These are phyloP conservation scores for Cylindrotheca closterium DNA, from an alignment of 108 stramenopile genomes.

Conservation along the genomic window DNA sequence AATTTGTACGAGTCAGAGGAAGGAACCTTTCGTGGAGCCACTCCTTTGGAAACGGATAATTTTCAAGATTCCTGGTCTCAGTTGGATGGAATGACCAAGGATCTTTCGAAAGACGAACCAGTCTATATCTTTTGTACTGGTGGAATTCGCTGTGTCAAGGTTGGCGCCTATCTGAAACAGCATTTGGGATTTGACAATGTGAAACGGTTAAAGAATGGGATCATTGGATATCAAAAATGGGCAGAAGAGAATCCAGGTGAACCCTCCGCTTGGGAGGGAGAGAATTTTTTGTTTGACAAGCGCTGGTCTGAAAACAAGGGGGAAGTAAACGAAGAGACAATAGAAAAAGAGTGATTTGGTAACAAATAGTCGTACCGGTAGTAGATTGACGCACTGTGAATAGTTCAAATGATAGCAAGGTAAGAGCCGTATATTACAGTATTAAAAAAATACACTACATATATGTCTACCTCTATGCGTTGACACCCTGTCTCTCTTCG, in stretches of 20 bases:
- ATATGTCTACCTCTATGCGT: no score
- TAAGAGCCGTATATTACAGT: no score
- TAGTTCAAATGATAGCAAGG: no score
- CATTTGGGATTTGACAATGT: constrained; percentile 73
- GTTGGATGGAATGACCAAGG: constrained; percentile 44
- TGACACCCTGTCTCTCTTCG: not conserved
- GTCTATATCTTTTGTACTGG: constrained; percentile 85
- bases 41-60: constrained; percentile 60
- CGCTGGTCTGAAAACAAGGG: constrained; percentile 26
- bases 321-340: not conserved
- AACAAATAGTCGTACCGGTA: no score
- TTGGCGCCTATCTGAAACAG: constrained; percentile 71
- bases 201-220: constrained; percentile 69
- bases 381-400: no score
- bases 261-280: constrained; percentile 39
- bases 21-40: constrained; percentile 60
- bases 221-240: constrained; percentile 66
- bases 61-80: constrained; percentile 72
- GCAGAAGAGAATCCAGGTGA: not conserved
- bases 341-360: no score
- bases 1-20: constrained; percentile 75
- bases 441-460: no score
- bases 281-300: constrained; percentile 69
- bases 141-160: constrained; percentile 89
- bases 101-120: constrained; percentile 47